Evolutionary conservation across 2,329 filamentous ascomycete genomes (phyloP), one percentile per base, ranked within the genome.

Genomic region (Colletotrichum lentis): DNA sequence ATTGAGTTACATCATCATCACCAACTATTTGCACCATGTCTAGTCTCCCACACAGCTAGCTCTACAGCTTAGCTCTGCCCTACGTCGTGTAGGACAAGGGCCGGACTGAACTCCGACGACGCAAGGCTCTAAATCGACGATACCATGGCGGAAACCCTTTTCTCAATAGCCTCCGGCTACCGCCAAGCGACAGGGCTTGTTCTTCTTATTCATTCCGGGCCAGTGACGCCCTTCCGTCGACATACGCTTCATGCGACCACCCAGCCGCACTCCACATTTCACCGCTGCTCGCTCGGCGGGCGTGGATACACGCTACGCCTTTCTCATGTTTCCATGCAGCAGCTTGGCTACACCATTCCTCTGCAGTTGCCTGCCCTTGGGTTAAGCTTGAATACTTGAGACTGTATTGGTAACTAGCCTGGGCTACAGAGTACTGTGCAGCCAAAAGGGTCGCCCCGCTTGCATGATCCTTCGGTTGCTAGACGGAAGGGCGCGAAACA

Each of bases 171-270:
- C 14, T 43, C 24, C 8, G 6, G 43, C 54, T 14, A 47, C 27
- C 27, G 31, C 24, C 12, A 14, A 35, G 43, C n/a, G 31, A 22
- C 27, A n/a, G 41, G 63, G 59, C 64, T 66, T 49, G 39, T 5
- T 18, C 62, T n/a, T 39, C 53, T 24, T 56, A 22, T 41, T 52
- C 37, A 31, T 47, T 35, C 44, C 46, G 44, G 52, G 24, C 27
- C 27, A 52, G 37, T 43, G n/a, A 39, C 64, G 64, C 64, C 64
- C 64, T 67, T 63, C 5, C 1, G 41, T 63, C 46, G 64, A 63
- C 64, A 67, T 57, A 27, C 16, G 35, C 18, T 27, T 20, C 57
- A n/a, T 18, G 11, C 43, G 44, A 24, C 27, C 49, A 53, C 6
- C 41, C 20, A 20, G 44, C 11, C 7, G 12, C 20, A 18, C 44